These are phyloP conservation scores for Phytophthora sojae DNA, from an alignment of 352 stramenopile genomes.

Conservation along the genomic window DNA sequence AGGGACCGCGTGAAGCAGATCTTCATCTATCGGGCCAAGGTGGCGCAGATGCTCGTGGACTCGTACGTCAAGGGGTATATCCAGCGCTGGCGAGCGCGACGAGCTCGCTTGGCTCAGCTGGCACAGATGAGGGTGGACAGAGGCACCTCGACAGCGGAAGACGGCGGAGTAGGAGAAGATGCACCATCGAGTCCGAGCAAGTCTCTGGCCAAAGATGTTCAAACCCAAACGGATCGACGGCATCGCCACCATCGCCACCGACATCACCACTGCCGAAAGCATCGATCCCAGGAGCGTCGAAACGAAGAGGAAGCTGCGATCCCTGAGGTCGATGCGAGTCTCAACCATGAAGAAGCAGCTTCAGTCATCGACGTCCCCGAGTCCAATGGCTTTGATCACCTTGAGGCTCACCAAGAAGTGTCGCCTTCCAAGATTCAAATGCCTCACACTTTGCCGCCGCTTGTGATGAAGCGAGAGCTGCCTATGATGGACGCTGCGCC, in stretches of 20 bases:
- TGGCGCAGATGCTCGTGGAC: slow-evolving; percentile 81
- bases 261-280: slow-evolving; percentile 30
- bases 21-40: slow-evolving; percentile 82
- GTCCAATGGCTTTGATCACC: background rate
- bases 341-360: background rate
- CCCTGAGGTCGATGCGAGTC: background rate
- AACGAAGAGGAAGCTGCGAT: slow-evolving; percentile 2
- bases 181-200: slow-evolving; percentile 1
- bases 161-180: slow-evolving; percentile 2
- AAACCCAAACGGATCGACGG: slow-evolving; percentile 33
- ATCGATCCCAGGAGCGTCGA: slow-evolving; percentile 17
- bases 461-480: slow-evolving; percentile 30
- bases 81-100: slow-evolving; percentile 57
- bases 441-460: slow-evolving; percentile 25
- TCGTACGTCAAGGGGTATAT: slow-evolving; percentile 72
- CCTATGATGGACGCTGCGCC: slow-evolving; percentile 15
- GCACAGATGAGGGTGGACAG: slow-evolving; percentile 26
- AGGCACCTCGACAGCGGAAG: slow-evolving; percentile 27
- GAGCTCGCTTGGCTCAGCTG: slow-evolving; percentile 23
- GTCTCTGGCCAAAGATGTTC: slow-evolving; percentile 31
- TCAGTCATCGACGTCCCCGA: background rate
- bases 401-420: slow-evolving; percentile 3
- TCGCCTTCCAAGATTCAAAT: background rate
- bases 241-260: slow-evolving; percentile 28
- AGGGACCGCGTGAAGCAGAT: slow-evolving; percentile 86